These are phyloP conservation scores for Colletotrichum trifolii DNA, from an alignment of 2,329 filamentous ascomycete species.

Conservation along the genomic window DNA sequence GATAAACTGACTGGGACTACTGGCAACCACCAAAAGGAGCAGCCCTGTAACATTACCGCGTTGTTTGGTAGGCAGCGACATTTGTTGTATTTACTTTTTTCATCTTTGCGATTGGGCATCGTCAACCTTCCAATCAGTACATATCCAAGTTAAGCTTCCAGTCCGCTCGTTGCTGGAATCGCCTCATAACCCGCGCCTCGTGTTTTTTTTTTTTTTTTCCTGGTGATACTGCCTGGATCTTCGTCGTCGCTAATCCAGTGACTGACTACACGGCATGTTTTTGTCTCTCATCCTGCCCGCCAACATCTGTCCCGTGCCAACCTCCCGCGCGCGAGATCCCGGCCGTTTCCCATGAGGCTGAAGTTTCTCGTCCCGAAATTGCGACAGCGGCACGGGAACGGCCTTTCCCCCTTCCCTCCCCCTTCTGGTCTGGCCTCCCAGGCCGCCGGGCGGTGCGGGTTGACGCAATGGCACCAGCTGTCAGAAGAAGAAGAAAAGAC, in stretches of 20 bases:
- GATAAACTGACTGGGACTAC: not conserved
- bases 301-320: too few species aligned
- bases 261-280: not conserved
- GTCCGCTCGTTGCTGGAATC: constrained; percentile 3
- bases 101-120: constrained; percentile 8
- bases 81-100: constrained; percentile 17
- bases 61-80: constrained; percentile 21
- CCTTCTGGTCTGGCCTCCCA: too few species aligned
- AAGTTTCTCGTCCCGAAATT: too few species aligned
- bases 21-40: constrained; percentile 4
- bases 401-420: too few species aligned
- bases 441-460: too few species aligned
- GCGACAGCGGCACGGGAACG: too few species aligned
- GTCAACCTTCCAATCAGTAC: constrained; percentile 16
- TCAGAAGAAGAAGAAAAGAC: too few species aligned
- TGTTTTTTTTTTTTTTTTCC: not conserved
- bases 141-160: constrained; percentile 17
- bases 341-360: too few species aligned
- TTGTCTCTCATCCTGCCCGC: not conserved
- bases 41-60: constrained; percentile 28
- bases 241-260: not conserved
- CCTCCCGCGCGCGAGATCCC: too few species aligned
- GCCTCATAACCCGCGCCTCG: not conserved
- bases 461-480: too few species aligned
- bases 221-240: not conserved